A percentile compares a stretch with the other conserved stretches of the same genome.
Conservation (phyloP, 306 rosid genomes). For the Quercus agrifolia region DNA sequence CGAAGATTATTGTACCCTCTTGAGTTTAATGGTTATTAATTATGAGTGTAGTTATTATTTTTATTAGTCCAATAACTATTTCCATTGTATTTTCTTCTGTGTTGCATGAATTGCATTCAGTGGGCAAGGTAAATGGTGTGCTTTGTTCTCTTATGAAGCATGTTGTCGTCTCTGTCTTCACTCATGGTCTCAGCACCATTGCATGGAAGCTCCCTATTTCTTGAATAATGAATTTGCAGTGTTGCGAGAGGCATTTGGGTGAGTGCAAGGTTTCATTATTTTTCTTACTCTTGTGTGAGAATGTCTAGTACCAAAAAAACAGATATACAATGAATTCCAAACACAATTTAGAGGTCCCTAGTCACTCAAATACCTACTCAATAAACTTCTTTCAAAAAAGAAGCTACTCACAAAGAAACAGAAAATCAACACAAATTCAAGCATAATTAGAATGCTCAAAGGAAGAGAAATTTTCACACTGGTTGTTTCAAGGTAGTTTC, state of each 20-base stretch:
- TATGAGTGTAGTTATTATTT: neutral
- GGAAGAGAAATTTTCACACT: too few relatives aligned
- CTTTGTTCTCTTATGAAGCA: constrained; percentile 30
- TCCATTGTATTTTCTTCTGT: neutral
- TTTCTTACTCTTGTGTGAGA: neutral
- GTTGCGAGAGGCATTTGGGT: constrained; percentile 40
- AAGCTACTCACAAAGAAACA: too few relatives aligned
- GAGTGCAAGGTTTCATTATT: neutral
- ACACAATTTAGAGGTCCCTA: too few relatives aligned
- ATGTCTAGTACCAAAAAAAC: too few relatives aligned
- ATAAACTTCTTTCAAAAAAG: too few relatives aligned
- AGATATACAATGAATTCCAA: too few relatives aligned
- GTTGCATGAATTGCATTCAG: constrained; percentile 14
- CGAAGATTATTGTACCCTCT: too few relatives aligned
- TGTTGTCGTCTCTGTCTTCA: constrained; percentile 38
- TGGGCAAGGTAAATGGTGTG: constrained; percentile 28
- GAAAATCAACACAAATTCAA: too few relatives aligned
- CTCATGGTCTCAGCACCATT: constrained; percentile 20
- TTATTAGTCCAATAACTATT: neutral
- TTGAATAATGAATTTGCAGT: constrained; percentile 32
- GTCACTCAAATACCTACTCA: too few relatives aligned
- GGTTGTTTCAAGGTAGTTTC: too few relatives aligned
- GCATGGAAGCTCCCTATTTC: constrained; percentile 28
- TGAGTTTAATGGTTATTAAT: too few relatives aligned
- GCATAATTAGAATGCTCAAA: too few relatives aligned